Percentiles rank a stretch among this genome's conserved stretches.
These are phyloP conservation scores for Blakeslea trispora DNA, from an alignment of 371 early-diverging fungal species.

Conservation along the genomic window DNA sequence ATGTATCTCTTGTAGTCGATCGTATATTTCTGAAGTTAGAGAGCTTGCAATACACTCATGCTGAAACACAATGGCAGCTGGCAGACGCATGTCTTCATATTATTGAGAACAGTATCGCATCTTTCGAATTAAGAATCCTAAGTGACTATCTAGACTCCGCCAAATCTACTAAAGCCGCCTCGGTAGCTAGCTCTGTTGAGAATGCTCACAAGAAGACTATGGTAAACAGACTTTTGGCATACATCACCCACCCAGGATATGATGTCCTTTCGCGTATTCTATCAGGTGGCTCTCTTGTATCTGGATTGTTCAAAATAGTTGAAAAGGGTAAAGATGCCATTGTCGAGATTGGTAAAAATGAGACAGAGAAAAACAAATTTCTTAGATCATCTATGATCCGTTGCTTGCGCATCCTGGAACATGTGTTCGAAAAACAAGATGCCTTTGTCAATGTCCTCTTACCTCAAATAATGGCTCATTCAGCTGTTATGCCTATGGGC, in stretches of 20 bases:
- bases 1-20: slow-evolving; percentile 78
- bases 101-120: slow-evolving; percentile 71
- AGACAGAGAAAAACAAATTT: slow-evolving; percentile 6
- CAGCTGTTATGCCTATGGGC: slow-evolving; percentile 15
- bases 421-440: slow-evolving; percentile 65
- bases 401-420: slow-evolving; percentile 67
- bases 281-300: slow-evolving; percentile 68
- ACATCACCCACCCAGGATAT: slow-evolving; percentile 78
- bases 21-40: slow-evolving; percentile 74
- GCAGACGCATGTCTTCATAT: slow-evolving; percentile 65
- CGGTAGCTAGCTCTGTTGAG: background rate
- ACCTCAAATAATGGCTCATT: slow-evolving; percentile 46
- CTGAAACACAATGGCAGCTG: slow-evolving; percentile 76
- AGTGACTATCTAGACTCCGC: slow-evolving; percentile 6
- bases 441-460: slow-evolving; percentile 67
- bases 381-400: slow-evolving; percentile 41
- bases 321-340: slow-evolving; percentile 33
- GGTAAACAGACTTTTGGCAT: slow-evolving; percentile 5
- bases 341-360: background rate
- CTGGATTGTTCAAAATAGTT: slow-evolving; percentile 64
- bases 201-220: background rate
- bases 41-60: slow-evolving; percentile 59
- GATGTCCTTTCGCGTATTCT: slow-evolving; percentile 75
- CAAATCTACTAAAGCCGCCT: background rate
- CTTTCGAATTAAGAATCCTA: slow-evolving; percentile 64